phyloP scores from a whole-genome alignment of 2,329 filamentous ascomycete species.

The Phoma sp. region DNA sequence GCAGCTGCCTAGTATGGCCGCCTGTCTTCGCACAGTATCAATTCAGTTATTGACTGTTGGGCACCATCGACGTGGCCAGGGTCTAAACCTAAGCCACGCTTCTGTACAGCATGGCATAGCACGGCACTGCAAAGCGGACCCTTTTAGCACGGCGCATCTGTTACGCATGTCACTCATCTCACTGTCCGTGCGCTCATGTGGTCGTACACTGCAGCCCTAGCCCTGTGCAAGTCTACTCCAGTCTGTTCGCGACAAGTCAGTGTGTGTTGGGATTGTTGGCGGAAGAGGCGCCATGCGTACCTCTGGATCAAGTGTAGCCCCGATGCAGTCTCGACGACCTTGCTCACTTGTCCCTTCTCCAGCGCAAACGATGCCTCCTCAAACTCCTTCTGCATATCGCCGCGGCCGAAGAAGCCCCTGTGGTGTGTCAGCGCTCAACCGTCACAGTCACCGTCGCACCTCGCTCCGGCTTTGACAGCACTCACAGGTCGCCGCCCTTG shows the following conservation, averaged over 20 bases:
- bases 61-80: slow-evolving; percentile 14
- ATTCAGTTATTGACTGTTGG: slow-evolving; percentile 18
- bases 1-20: slow-evolving; percentile 17
- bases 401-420: slow-evolving; percentile 87
- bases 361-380: slow-evolving; percentile 95
- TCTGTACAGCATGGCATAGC: slow-evolving; percentile 1
- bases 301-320: slow-evolving; percentile 95
- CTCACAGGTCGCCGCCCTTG: slow-evolving; percentile 86
- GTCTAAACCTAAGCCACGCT: slow-evolving; percentile 15
- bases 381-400: slow-evolving; percentile 99
- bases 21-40: slow-evolving; percentile 11
- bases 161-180: slow-evolving; percentile 1
- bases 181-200: slow-evolving; percentile 1
- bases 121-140: slow-evolving; percentile 7
- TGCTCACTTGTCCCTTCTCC: slow-evolving; percentile 83
- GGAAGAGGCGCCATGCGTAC: slow-evolving; percentile 56
- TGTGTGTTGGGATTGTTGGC: background rate
- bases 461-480: slow-evolving; percentile 24
- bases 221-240: slow-evolving; percentile 13
- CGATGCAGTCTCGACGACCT: slow-evolving; percentile 87
- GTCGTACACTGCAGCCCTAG: background rate
- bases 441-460: background rate
- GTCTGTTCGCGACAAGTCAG: slow-evolving; percentile 11
- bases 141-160: slow-evolving; percentile 14
- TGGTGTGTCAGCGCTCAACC: slow-evolving; percentile 7